These are phyloP conservation scores for Phylloporus sp. DNA, from an alignment of 768 basidiomycete species.

Conservation along the genomic window DNA sequence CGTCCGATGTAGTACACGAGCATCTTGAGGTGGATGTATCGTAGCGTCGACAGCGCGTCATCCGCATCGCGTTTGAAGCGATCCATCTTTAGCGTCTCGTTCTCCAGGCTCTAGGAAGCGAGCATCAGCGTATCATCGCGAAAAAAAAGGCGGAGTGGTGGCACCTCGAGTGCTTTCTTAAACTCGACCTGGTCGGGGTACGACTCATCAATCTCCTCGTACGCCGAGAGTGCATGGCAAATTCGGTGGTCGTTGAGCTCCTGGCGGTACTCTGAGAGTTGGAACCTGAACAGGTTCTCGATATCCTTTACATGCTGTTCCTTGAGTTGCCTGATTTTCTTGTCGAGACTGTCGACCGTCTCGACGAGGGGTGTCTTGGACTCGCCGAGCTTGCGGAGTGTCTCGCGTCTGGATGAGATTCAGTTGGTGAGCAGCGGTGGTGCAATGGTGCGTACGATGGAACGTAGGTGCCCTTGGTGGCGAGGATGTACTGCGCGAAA, in stretches of 20 bases:
- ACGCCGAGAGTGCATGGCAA: conserved; percentile 23
- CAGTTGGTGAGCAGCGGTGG: not conserved
- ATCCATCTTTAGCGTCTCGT: conserved; percentile 13
- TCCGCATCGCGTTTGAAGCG: conserved; percentile 24
- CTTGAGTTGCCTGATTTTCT: conserved; percentile 30
- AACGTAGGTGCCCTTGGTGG: conserved; percentile 36
- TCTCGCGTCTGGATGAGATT: conserved; percentile 13
- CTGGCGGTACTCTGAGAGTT: conserved; percentile 30
- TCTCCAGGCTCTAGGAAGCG: conserved; percentile 18
- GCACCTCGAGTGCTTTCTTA: conserved; percentile 21
- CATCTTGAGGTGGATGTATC: conserved; percentile 30
- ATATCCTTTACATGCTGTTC: conserved; percentile 29
- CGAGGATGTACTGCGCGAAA: conserved; percentile 38
- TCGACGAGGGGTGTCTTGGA: conserved; percentile 13
- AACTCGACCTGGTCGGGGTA: conserved; percentile 27
- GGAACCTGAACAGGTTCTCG: conserved; percentile 27
- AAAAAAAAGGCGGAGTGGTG: not conserved
- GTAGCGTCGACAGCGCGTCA: conserved; percentile 27
- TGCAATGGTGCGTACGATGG: conserved; percentile 35
- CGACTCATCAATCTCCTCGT: conserved; percentile 26
- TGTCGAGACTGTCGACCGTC: conserved; percentile 23
- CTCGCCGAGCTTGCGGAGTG: conserved; percentile 21
- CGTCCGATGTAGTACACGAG: conserved; percentile 18
- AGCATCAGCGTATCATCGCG: not conserved
- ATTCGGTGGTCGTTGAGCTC: conserved; percentile 30